Evolutionary conservation across 106 monocot species (phyloP).

Genomic region (Allium fistulosum): DNA sequence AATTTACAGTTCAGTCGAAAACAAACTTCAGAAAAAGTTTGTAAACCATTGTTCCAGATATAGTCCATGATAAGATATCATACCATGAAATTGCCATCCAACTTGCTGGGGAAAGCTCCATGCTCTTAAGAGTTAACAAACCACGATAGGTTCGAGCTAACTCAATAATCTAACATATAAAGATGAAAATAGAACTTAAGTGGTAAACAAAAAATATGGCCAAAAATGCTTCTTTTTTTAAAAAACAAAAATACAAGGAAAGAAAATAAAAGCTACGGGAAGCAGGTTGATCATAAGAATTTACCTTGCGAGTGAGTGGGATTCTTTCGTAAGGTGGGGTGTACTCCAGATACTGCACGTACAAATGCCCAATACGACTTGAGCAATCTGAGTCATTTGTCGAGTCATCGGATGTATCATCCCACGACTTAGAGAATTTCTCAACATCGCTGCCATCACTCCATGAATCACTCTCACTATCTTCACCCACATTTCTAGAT

Average conservation of each 20-base stretch:
- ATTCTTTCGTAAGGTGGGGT: conserved; percentile 55
- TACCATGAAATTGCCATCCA: conserved; percentile 98
- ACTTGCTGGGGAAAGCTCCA: conserved; percentile 85
- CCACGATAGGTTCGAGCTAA: conserved; percentile 50
- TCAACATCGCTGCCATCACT: conserved; percentile 46
- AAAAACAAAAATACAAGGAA: background rate
- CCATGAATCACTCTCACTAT: conserved; percentile 40
- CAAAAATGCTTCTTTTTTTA: background rate
- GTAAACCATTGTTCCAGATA: too few species aligned
- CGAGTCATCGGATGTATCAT: conserved; percentile 43
- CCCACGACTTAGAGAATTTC: conserved; percentile 56
- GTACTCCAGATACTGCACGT: conserved; percentile 60
- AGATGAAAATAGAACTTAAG: background rate
- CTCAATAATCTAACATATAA: conserved; percentile 37
- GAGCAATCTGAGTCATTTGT: conserved; percentile 25
- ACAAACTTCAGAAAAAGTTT: too few species aligned
- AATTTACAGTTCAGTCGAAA: too few species aligned
- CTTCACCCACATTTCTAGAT: conserved; percentile 27
- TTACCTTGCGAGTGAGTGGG: conserved; percentile 70
- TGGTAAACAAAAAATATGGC: background rate
- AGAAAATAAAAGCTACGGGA: background rate
- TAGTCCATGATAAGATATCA: background rate
- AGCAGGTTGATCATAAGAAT: too few species aligned
- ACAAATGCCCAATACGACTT: conserved; percentile 44
- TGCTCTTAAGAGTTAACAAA: conserved; percentile 54